Evolutionary conservation across 2,329 filamentous ascomycete species (phyloP), one percentile per base, ranked within the genome.

Genomic region (Fusarium kyushuense): DNA sequence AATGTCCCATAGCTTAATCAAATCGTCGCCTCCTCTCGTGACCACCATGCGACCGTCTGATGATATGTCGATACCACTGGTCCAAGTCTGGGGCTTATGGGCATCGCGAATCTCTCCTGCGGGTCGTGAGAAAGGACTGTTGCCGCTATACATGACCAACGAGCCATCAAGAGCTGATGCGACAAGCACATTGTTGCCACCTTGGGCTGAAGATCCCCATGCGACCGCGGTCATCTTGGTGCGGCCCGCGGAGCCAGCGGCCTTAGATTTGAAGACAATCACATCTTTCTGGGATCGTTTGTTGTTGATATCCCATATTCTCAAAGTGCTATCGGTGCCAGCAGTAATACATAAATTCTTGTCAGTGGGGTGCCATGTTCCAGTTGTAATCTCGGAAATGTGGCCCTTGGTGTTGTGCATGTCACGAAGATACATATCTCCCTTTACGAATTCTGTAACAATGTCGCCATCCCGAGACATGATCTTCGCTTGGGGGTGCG

Each of bases 401-500:
- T 99, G 96, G 2, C 96, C 96, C 77, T 97, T 98, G 6, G 96
- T 99, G 77, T 98, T 94, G 79, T 97, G 89, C 91, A 98, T 96
- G 78, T 99, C 96, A 55, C 95, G 88, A 70, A 99, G 82, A 75
- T 99, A 99, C 94, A 98, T 98, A 77, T 99, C 96, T 45, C 96
- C 96, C 80, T 99, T 99, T 71, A 94, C 91, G 70, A 97, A 98
- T 75, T 97, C 94, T 2, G 91, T 90, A 48, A 96, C 74, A 10
- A 92, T 85, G 43, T 96, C 93, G 38, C 96, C 96, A 81, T 99
- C 95, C 74, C 96, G 89, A 72, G 89, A 92, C 77, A 98, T 85
- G 25, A 99, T 89, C 78, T 94, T 94, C 14, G 95, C 93, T 78
- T 98, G 95, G 3, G 95, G 90, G 40, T 95, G 92, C 9, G 95